Evolutionary conservation across 345 rosid genomes (phyloP).

Genomic region (Heritiera fomes): DNA sequence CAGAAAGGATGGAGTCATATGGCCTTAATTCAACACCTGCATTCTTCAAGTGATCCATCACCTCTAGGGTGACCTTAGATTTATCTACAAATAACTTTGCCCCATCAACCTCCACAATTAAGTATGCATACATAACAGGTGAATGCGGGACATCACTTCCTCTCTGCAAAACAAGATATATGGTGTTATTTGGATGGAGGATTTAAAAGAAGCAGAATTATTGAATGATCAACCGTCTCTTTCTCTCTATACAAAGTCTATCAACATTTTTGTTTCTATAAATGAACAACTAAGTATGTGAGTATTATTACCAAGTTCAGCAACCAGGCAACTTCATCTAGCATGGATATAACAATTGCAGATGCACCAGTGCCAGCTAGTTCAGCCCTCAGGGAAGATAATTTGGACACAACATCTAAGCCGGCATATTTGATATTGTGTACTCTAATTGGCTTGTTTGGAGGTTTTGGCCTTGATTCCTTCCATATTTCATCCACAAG

Average conservation of each 20-base stretch:
- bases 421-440: constrained; percentile 92
- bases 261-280: not conserved
- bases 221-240: not conserved
- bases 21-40: constrained; percentile 72
- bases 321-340: constrained; percentile 96
- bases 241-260: not conserved
- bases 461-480: constrained; percentile 81
- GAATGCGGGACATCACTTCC: constrained; percentile 95
- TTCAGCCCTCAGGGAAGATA: constrained; percentile 68
- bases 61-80: constrained; percentile 72
- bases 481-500: constrained; percentile 93
- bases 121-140: constrained; percentile 89
- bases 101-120: constrained; percentile 64
- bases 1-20: constrained; percentile 71
- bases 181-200: not conserved
- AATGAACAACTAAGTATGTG: not conserved
- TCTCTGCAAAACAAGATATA: constrained; percentile 58
- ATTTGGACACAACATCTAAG: constrained; percentile 68
- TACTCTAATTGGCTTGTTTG: constrained; percentile 68
- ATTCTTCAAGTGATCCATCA: constrained; percentile 65
- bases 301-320: constrained; percentile 71
- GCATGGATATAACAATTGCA: constrained; percentile 86
- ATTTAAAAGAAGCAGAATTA: constrained; percentile 13
- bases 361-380: constrained; percentile 71
- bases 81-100: constrained; percentile 70